phyloP scores from a whole-genome alignment of 768 basidiomycete genomes.

The Astraeus odoratus region DNA sequence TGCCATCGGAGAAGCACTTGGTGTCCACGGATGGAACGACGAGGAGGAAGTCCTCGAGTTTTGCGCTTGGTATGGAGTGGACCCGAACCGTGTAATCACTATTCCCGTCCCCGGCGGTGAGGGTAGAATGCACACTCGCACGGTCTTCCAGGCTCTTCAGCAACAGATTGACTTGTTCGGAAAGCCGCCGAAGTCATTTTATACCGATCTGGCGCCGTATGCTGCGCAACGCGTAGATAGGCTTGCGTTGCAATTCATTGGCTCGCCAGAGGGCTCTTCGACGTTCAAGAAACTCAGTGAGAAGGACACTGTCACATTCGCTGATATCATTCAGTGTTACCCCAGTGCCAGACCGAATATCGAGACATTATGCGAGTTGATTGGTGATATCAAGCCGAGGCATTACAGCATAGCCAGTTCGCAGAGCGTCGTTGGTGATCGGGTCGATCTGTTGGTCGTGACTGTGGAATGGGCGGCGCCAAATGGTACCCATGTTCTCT shows the following conservation, averaged over 20 bases:
- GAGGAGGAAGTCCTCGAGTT: slow-evolving; percentile 81
- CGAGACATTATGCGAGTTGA: slow-evolving; percentile 77
- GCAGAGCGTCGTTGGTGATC: slow-evolving; percentile 90
- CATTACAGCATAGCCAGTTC: slow-evolving; percentile 98
- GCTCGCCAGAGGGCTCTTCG: slow-evolving; percentile 81
- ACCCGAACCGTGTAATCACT: slow-evolving; percentile 72
- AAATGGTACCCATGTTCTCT: slow-evolving; percentile 47
- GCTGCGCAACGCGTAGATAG: slow-evolving; percentile 66
- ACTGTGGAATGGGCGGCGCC: slow-evolving; percentile 93
- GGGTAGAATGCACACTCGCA: slow-evolving; percentile 78
- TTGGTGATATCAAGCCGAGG: slow-evolving; percentile 94
- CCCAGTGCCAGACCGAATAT: slow-evolving; percentile 75
- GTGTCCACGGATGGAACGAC: slow-evolving; percentile 98
- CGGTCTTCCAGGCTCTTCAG: slow-evolving; percentile 91
- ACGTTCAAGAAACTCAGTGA: slow-evolving; percentile 96
- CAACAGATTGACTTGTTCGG: slow-evolving; percentile 97
- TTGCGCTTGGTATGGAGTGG: slow-evolving; percentile 86
- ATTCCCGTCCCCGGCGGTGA: slow-evolving; percentile 67
- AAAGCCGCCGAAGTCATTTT: slow-evolving; percentile 93
- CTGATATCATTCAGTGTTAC: slow-evolving; percentile 75
- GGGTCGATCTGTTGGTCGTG: slow-evolving; percentile 91
- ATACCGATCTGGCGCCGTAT: slow-evolving; percentile 74
- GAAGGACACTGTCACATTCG: slow-evolving; percentile 92
- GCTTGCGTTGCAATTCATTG: slow-evolving; percentile 84
- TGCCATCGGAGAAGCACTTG: slow-evolving; percentile 93